Conservation (phyloP, 345 rosid species). For the Cardamine chenopodiifolia region DNA sequence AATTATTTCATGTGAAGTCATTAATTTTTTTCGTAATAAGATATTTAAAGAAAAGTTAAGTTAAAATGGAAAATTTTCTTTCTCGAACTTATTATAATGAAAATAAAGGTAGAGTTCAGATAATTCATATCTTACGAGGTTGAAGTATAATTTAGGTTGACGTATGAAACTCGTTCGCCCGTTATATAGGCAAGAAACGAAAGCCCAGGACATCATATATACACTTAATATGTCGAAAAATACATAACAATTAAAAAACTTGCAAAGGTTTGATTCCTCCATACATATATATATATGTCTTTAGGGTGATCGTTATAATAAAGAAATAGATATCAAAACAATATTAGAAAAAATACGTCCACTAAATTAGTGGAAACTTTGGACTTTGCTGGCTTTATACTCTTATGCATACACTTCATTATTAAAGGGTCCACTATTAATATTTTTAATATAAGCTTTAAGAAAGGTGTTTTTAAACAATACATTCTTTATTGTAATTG, state of each 20-base stretch:
- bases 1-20: background rate
- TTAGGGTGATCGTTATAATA: background rate
- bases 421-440: slow-evolving; percentile 37
- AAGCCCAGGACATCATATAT: background rate
- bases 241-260: background rate
- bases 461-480: slow-evolving; percentile 27
- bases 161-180: background rate
- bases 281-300: background rate
- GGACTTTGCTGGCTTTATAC: slow-evolving; percentile 47
- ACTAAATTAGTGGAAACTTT: slow-evolving; percentile 43
- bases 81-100: background rate
- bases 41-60: background rate
- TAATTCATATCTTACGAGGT: background rate
- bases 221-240: background rate
- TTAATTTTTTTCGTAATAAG: background rate
- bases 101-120: background rate
- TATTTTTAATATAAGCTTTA: slow-evolving; percentile 33
- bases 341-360: slow-evolving; percentile 25
- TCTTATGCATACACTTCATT: slow-evolving; percentile 43
- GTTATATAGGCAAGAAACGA: background rate
- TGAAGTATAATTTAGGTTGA: background rate
- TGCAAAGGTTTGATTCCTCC: background rate
- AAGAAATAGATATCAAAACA: slow-evolving; percentile 7
- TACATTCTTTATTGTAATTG: background rate
- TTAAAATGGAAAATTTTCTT: background rate